Percentiles rank a stretch among this genome's conserved stretches.
Evolutionary conservation across 495 filamentous ascomycete genomes (phyloP).

Genomic region (Parathielavia appendiculata): DNA sequence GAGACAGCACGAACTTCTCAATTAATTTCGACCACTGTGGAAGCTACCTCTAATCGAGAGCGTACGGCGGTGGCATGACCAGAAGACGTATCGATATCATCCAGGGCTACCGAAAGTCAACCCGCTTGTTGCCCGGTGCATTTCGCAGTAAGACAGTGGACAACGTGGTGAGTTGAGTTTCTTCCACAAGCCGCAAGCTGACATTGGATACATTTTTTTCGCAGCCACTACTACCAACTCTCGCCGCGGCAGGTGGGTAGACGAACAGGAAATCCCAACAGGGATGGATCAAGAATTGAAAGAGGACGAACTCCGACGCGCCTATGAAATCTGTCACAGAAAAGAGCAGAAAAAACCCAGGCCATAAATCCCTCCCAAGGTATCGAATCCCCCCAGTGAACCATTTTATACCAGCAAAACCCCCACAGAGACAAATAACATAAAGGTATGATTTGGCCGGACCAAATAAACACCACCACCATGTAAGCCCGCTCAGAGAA

Average conservation of each 20-base stretch:
- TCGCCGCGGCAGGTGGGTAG: background rate
- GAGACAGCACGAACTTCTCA: too few species aligned
- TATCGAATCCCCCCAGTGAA: conserved; percentile 12
- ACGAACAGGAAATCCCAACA: background rate
- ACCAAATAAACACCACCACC: conserved; percentile 11
- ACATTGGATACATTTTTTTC: too few species aligned
- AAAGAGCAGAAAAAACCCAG: conserved; percentile 4
- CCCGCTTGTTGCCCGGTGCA: too few species aligned
- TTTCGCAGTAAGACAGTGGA: too few species aligned
- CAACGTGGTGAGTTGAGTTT: too few species aligned
- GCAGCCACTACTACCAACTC: too few species aligned
- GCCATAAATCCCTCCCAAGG: conserved; percentile 4
- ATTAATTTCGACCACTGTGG: too few species aligned
- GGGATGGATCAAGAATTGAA: background rate
- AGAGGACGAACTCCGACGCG: conserved; percentile 6
- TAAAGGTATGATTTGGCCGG: background rate
- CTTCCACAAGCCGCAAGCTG: too few species aligned
- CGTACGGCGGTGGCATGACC: too few species aligned
- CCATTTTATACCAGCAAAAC: conserved; percentile 15
- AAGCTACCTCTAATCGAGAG: too few species aligned
- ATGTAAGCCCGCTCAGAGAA: background rate
- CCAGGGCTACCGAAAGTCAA: too few species aligned
- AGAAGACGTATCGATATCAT: too few species aligned
- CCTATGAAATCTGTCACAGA: conserved; percentile 1
- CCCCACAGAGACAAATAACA: conserved; percentile 4